These are phyloP conservation scores for Tilletia horrida DNA, from an alignment of 1,284 basidiomycete genomes.

Conservation along the genomic window DNA sequence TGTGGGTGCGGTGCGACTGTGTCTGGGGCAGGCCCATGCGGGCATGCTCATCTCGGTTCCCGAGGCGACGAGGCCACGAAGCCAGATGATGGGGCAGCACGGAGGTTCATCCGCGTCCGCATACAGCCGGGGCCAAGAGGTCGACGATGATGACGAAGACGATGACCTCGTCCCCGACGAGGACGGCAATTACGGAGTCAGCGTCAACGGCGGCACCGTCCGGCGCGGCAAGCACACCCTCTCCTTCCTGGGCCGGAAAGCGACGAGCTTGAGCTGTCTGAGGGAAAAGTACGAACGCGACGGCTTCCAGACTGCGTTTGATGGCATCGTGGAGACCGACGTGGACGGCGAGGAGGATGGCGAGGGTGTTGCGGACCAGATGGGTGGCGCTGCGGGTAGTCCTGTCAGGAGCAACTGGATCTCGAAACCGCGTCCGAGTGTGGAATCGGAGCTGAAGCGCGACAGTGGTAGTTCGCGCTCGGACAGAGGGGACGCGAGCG, in stretches of 20 bases:
- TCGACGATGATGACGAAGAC: constrained; percentile 20
- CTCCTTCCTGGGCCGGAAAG: constrained; percentile 58
- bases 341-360: constrained; percentile 30
- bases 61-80: constrained; percentile 25
- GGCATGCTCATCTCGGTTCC: constrained; percentile 30
- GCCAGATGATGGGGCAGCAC: constrained; percentile 20
- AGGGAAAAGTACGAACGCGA: constrained; percentile 47
- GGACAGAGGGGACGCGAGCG: not conserved
- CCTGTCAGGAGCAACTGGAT: not conserved
- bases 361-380: constrained; percentile 6
- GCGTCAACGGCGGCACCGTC: constrained; percentile 6
- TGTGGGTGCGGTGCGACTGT: constrained; percentile 43
- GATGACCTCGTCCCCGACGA: constrained; percentile 17
- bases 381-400: constrained; percentile 13
- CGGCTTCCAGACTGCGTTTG: constrained; percentile 29
- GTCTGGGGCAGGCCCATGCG: constrained; percentile 34
- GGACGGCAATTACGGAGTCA: constrained; percentile 11
- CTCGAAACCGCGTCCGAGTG: not conserved
- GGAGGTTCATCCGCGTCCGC: not conserved
- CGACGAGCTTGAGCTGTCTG: constrained; percentile 56
- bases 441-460: not conserved
- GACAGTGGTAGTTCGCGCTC: not conserved
- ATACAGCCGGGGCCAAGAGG: constrained; percentile 17
- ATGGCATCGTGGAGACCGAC: constrained; percentile 22
- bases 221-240: constrained; percentile 56